Base-by-base conservation (phyloP, 768 basidiomycete genomes). In the Tylopilus cervinicoccineus region DNA sequence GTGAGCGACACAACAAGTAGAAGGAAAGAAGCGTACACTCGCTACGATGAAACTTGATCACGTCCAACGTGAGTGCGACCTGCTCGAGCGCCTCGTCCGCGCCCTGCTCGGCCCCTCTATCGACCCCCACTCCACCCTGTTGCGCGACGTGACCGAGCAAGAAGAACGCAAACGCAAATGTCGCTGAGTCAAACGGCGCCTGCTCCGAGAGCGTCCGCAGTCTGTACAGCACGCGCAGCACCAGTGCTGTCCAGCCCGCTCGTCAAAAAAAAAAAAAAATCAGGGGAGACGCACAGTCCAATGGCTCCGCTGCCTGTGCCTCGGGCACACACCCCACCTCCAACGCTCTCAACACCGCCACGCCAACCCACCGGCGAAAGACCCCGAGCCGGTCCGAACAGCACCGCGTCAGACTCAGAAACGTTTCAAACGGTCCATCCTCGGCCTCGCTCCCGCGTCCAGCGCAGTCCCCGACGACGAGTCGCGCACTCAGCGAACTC, bases 161-260 rank as follows among this genome's bases (percentile, higher is more conserved):
- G 8, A 91, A 87, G 40, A 83, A 86, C 0, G 80, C 68, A 55
- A 93, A 90, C 0, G 88, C 81, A 67, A 89, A 95, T 0, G 93
- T 93, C 2, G 89, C 81, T 1, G 86, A 77, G 61, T 95, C 91
- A 43, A 97, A 85, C 0, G 92, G 81, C 1, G 78, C 69, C 54
- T 90, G 85, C 52, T 94, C 89, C 0, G 90, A 83, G 4, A 94
- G 72, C 49, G 79, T 86, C 17, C 88, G 82, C 0, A 98, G 65
- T 17, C 89, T 82, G 63, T 95, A 88, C 2, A 99, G 73, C 1
- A 98, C 83, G 23, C 96, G 88, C 38, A 89, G 72, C 22, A 94
- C 75, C 27, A 97, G 72, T 6, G 74, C 93, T 93, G 48, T 20
- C 36, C 17, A 11, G 9, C 34, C 34, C 5, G 34, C 12, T 19